Evolutionary conservation across 1,139 yeast species (phyloP).

Genomic region (Magnusiomyces ingens): DNA sequence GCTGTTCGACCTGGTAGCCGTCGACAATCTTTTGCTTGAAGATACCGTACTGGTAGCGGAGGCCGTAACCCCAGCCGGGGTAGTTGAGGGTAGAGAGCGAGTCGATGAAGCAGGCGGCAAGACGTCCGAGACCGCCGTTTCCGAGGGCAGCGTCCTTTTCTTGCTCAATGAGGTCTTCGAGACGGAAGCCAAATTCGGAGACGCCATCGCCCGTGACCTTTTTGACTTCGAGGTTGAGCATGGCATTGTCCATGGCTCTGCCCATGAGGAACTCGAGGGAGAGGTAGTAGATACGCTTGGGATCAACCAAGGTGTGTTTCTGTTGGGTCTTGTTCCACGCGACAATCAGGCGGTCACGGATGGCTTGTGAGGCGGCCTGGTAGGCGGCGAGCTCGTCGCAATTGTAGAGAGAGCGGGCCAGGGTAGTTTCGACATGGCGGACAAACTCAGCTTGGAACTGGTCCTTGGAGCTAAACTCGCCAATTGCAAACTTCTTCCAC

Average conservation of each 20-base stretch:
- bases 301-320: slow-evolving; percentile 74
- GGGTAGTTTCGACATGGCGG: slow-evolving; percentile 79
- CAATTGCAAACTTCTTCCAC: slow-evolving; percentile 62
- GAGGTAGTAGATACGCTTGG: slow-evolving; percentile 79
- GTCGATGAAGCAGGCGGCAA: slow-evolving; percentile 92
- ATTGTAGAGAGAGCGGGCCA: slow-evolving; percentile 85
- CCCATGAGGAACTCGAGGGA: slow-evolving; percentile 93
- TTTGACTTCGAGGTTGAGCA: slow-evolving; percentile 66
- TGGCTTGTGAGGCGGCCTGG: slow-evolving; percentile 75
- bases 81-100: slow-evolving; percentile 80
- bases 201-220: slow-evolving; percentile 50
- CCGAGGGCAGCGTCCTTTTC: slow-evolving; percentile 96
- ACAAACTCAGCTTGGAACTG: slow-evolving; percentile 67
- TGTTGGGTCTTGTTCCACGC: slow-evolving; percentile 96
- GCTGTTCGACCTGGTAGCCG: slow-evolving; percentile 90
- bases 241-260: slow-evolving; percentile 88
- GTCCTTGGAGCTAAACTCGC: slow-evolving; percentile 47
- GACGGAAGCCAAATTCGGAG: slow-evolving; percentile 71
- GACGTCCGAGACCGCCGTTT: slow-evolving; percentile 90
- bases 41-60: slow-evolving; percentile 89
- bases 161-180: slow-evolving; percentile 77
- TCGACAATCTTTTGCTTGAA: slow-evolving; percentile 85
- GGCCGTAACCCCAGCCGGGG: slow-evolving; percentile 96
- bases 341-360: slow-evolving; percentile 71
- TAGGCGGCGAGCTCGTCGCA: slow-evolving; percentile 91